A percentile compares a stretch with the other conserved stretches of the same genome.
Evolutionary conservation across 345 rosid species (phyloP).

Genomic region (Camelina laxa): DNA sequence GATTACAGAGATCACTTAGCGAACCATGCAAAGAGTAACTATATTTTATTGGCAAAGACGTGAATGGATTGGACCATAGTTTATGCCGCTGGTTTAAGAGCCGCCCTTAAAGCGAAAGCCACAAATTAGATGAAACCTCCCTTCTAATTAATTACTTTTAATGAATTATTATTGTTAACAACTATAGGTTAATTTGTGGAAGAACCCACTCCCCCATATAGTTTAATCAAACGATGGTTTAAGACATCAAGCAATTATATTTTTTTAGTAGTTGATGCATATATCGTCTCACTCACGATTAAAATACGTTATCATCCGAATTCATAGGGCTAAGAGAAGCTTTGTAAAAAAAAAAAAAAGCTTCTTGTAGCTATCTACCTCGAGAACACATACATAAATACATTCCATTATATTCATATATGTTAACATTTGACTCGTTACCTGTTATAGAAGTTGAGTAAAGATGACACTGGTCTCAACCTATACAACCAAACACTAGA

Average conservation of each 20-base stretch:
- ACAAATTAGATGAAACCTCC: slow-evolving; percentile 31
- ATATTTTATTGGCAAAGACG: not conserved
- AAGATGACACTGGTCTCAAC: too few species aligned
- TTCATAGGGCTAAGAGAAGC: not conserved
- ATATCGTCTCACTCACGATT: slow-evolving; percentile 27
- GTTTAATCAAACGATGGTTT: slow-evolving; percentile 24
- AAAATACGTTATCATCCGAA: slow-evolving; percentile 18
- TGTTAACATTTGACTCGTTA: too few species aligned
- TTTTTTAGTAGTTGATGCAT: slow-evolving; percentile 1
- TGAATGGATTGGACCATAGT: not conserved
- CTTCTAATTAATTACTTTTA: not conserved
- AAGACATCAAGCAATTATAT: not conserved
- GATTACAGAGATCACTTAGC: not conserved
- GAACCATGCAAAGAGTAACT: not conserved
- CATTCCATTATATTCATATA: too few species aligned
- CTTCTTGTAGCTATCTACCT: too few species aligned
- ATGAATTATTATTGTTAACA: not conserved
- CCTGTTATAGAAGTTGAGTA: too few species aligned
- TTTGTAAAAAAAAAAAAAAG: too few species aligned
- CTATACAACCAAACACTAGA: too few species aligned
- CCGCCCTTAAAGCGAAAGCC: slow-evolving; percentile 38
- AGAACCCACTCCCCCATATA: slow-evolving; percentile 1
- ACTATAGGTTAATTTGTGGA: slow-evolving; percentile 5
- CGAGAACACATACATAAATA: too few species aligned
- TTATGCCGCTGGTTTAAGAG: slow-evolving; percentile 7